Conservation (phyloP, 208 protist genomes). For the Kentomonas sorsogonicus region DNA sequence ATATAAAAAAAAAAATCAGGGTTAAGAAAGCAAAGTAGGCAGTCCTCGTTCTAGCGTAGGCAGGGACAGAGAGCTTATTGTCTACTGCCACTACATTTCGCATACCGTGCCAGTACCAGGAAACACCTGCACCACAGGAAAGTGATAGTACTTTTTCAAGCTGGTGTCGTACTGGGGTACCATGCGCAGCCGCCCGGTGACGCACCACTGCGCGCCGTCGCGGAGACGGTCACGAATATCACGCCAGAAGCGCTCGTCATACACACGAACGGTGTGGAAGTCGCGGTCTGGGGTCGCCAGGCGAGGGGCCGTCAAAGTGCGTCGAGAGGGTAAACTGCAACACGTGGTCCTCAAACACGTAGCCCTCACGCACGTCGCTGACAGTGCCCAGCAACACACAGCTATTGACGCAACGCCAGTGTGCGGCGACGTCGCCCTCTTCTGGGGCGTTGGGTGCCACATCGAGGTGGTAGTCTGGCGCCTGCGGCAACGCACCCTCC, state of each 20-base stretch:
- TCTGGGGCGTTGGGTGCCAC: slow-evolving; percentile 84
- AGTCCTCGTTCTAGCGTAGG: too few species aligned
- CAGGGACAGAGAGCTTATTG: too few species aligned
- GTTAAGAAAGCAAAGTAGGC: too few species aligned
- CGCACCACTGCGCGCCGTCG: slow-evolving; percentile 44
- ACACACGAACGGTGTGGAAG: slow-evolving; percentile 80
- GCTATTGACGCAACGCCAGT: slow-evolving; percentile 82
- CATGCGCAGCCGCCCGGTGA: slow-evolving; percentile 76
- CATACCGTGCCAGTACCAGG: slow-evolving; percentile 40
- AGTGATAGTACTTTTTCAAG: slow-evolving; percentile 84
- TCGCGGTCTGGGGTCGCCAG: slow-evolving; percentile 85
- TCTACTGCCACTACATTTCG: slow-evolving; percentile 1
- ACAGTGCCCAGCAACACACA: slow-evolving; percentile 77
- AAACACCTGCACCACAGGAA: slow-evolving; percentile 77
- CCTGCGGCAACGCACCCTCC: slow-evolving; percentile 50
- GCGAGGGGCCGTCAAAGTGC: slow-evolving; percentile 64
- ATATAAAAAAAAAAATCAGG: too few species aligned
- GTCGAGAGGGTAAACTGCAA: slow-evolving; percentile 83
- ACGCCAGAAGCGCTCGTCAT: slow-evolving; percentile 43
- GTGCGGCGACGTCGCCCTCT: slow-evolving; percentile 71
- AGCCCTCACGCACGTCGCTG: slow-evolving; percentile 74
- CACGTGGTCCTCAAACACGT: slow-evolving; percentile 82
- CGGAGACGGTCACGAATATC: slow-evolving; percentile 33
- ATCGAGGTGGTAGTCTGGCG: slow-evolving; percentile 77
- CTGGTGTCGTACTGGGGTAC: slow-evolving; percentile 76